A percentile compares a stretch with the other conserved stretches of the same genome.
Evolutionary conservation across 164 flowering plant genomes (phyloP).

Genomic region (Malania oleifera): DNA sequence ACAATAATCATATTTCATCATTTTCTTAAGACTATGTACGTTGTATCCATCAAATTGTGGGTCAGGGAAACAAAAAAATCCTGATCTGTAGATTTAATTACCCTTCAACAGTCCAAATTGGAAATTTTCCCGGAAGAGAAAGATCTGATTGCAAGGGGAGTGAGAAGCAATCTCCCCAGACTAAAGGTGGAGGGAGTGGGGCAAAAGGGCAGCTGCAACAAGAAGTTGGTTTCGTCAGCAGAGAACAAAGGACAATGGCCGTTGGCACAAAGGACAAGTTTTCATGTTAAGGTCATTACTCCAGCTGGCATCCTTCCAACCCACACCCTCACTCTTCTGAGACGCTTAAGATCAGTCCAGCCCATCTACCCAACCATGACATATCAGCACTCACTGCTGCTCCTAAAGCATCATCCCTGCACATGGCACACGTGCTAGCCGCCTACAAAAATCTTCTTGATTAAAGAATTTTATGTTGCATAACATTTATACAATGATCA

Average conservation of each 20-base stretch:
- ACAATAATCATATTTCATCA: no score
- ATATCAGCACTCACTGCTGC: slow-evolving; percentile 4
- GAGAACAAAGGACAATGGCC: slow-evolving; percentile 22
- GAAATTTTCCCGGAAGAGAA: no score
- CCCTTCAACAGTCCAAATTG: no score
- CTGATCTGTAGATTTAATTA: no score
- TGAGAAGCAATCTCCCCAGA: neutral
- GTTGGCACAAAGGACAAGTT: slow-evolving; percentile 6
- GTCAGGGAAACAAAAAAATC: no score
- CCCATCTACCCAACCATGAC: slow-evolving; percentile 6
- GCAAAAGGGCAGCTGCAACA: neutral
- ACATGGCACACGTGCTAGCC: slow-evolving; percentile 16
- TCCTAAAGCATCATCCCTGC: slow-evolving; percentile 1
- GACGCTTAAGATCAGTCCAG: no score
- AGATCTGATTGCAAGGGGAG: neutral
- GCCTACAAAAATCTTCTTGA: neutral
- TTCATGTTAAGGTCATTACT: slow-evolving; percentile 7
- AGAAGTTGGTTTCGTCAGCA: slow-evolving; percentile 10
- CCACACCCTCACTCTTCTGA: neutral
- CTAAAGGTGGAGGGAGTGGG: neutral
- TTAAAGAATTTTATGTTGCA: neutral
- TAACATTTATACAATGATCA: neutral
- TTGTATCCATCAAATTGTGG: no score
- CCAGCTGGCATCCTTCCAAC: neutral
- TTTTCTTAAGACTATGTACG: no score